Evolutionary conservation across 2,329 filamentous ascomycete genomes (phyloP).

Genomic region (Pleochaeta shiraiana): DNA sequence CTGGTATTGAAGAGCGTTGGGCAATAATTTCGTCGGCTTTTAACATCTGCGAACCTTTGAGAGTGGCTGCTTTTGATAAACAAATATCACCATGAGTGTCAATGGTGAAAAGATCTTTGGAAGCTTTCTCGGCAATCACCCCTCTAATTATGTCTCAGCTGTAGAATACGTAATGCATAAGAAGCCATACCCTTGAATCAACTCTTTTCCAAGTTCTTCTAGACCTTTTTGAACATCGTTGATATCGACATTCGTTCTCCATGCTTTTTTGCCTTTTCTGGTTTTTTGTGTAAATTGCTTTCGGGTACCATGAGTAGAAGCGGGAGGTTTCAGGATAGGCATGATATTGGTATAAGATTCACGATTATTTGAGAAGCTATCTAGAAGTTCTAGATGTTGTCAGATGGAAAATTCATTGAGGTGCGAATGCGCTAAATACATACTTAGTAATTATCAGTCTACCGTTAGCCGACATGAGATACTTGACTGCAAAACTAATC

Average conservation of each 20-base stretch:
- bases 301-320: background rate
- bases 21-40: conserved; percentile 86
- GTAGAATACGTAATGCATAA: background rate
- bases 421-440: no score
- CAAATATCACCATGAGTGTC: conserved; percentile 51
- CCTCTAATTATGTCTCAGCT: conserved; percentile 32
- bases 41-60: conserved; percentile 52
- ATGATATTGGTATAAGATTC: no score
- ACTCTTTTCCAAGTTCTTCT: conserved; percentile 65
- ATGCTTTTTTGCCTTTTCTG: conserved; percentile 94
- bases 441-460: no score
- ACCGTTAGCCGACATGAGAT: no score
- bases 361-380: background rate
- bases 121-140: conserved; percentile 61
- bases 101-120: conserved; percentile 66
- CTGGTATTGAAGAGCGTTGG: conserved; percentile 59
- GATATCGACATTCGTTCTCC: conserved; percentile 95
- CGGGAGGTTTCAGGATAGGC: background rate
- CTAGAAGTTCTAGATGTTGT: no score
- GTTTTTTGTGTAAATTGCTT: conserved; percentile 70
- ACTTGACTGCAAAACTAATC: no score
- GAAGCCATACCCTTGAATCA: conserved; percentile 55
- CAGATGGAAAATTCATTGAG: no score
- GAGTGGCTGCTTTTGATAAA: conserved; percentile 36
- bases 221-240: conserved; percentile 68